These are phyloP conservation scores for Leucosporidium scottii DNA, from an alignment of 768 basidiomycete genomes.

Conservation along the genomic window DNA sequence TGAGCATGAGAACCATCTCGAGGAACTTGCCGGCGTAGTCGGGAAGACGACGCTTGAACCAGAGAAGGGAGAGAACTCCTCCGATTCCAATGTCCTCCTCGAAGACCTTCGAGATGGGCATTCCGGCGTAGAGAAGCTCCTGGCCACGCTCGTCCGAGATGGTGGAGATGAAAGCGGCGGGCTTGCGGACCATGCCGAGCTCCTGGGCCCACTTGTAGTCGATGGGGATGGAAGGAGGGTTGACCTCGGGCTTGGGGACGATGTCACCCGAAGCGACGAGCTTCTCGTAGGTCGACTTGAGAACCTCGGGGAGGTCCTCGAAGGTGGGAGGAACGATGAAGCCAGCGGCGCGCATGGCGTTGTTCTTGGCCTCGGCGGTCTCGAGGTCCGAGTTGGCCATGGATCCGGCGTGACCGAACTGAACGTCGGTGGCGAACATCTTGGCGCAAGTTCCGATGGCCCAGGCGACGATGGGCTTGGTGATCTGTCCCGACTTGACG, in stretches of 20 bases:
- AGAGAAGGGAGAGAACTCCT: constrained; percentile 88
- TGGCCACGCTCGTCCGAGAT: constrained; percentile 99
- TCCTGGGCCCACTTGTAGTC: constrained; percentile 99
- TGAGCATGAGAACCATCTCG: constrained; percentile 99
- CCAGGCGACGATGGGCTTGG: constrained; percentile 99
- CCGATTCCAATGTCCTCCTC: constrained; percentile 63
- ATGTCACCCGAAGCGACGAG: constrained; percentile 67
- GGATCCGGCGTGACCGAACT: constrained; percentile 96
- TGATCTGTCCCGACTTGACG: constrained; percentile 85
- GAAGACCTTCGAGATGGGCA: constrained; percentile 98
- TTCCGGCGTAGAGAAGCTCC: constrained; percentile 95
- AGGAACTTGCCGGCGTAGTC: constrained; percentile 96
- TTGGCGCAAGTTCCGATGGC: constrained; percentile 99
- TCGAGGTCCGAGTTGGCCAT: constrained; percentile 97
- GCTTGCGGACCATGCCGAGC: constrained; percentile 95
- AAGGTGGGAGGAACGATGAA: constrained; percentile 97
- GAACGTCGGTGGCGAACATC: constrained; percentile 99
- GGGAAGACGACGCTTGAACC: constrained; percentile 95
- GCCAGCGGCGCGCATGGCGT: constrained; percentile 85
- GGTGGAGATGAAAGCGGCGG: constrained; percentile 70
- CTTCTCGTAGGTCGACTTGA: constrained; percentile 74
- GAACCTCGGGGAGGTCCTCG: constrained; percentile 80
- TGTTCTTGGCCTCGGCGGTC: constrained; percentile 97
- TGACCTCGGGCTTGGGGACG: constrained; percentile 64
- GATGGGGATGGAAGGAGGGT: constrained; percentile 97